A percentile compares a stretch with the other conserved stretches of the same genome.
Conservation (phyloP, 2,329 filamentous ascomycete genomes). For the Ascochyta koolunga region DNA sequence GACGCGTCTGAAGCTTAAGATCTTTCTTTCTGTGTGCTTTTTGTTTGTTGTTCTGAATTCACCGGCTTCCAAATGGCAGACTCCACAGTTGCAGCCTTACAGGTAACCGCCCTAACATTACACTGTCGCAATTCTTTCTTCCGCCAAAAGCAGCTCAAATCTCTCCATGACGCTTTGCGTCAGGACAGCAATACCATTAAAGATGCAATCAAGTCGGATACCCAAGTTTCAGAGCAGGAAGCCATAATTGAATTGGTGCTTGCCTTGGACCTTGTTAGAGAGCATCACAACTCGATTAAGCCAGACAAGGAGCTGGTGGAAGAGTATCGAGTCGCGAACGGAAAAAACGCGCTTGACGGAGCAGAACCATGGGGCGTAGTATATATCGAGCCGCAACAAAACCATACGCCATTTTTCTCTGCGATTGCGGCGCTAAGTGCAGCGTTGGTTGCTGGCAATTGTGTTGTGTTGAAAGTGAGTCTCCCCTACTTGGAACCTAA, state of each 20-base stretch:
- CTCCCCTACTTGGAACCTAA: background rate
- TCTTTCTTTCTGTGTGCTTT: background rate
- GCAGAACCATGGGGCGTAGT: conserved; percentile 51
- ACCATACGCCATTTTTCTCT: conserved; percentile 56
- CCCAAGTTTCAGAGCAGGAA: conserved; percentile 44
- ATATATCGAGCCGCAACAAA: conserved; percentile 55
- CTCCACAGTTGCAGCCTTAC: conserved; percentile 36
- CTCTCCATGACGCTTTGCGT: conserved; percentile 50
- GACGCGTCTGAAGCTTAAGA: background rate
- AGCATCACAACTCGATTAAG: conserved; percentile 50
- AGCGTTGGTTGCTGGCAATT: conserved; percentile 59
- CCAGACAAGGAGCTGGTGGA: conserved; percentile 46
- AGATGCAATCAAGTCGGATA: conserved; percentile 52
- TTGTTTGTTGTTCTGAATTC: background rate
- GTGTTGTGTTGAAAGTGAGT: conserved; percentile 56
- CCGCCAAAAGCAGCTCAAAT: conserved; percentile 54
- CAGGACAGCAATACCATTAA: conserved; percentile 45
- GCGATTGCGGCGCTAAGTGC: conserved; percentile 46
- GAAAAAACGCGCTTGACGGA: conserved; percentile 46
- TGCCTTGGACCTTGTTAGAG: conserved; percentile 48
- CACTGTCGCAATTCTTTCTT: conserved; percentile 55
- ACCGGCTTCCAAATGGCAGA: conserved; percentile 23
- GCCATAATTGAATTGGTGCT: conserved; percentile 52
- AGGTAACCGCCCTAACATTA: conserved; percentile 53
- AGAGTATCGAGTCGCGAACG: conserved; percentile 53